A percentile compares a stretch with the other conserved stretches of the same genome.
Conservation (phyloP, 2,329 filamentous ascomycete species). For the Colletotrichum nymphaeae region DNA sequence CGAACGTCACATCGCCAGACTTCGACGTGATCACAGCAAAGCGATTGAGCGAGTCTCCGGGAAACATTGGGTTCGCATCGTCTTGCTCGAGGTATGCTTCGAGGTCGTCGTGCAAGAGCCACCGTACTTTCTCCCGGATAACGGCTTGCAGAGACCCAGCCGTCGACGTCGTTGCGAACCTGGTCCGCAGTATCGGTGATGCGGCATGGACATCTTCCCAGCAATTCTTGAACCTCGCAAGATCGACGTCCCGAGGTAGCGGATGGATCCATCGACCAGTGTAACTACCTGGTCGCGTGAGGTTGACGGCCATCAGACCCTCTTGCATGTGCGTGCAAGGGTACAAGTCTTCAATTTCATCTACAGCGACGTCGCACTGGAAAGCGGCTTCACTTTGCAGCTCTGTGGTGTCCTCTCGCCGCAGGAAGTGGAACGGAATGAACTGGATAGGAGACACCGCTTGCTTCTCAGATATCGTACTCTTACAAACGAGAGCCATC, state of each 20-base stretch:
- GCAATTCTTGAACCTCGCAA: conserved; percentile 31
- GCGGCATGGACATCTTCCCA: conserved; percentile 36
- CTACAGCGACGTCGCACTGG: conserved; percentile 7
- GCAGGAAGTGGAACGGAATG: conserved; percentile 1
- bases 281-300: conserved; percentile 39
- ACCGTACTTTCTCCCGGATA: background rate
- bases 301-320: conserved; percentile 39
- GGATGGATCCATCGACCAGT: conserved; percentile 32
- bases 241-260: conserved; percentile 23
- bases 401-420: background rate
- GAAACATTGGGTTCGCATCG: conserved; percentile 35
- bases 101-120: conserved; percentile 15
- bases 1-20: conserved; percentile 21
- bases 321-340: conserved; percentile 40
- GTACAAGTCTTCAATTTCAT: conserved; percentile 36
- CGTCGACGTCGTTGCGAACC: conserved; percentile 33
- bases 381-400: conserved; percentile 5
- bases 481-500: conserved; percentile 25
- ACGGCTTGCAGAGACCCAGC: conserved; percentile 63
- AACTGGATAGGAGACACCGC: rapidly evolving
- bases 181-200: conserved; percentile 38
- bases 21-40: conserved; percentile 35
- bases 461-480: background rate
- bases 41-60: conserved; percentile 37
- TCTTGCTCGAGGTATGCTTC: conserved; percentile 19